phyloP scores from a whole-genome alignment of 805 yeast species.

The Torulaspora franciscae region DNA sequence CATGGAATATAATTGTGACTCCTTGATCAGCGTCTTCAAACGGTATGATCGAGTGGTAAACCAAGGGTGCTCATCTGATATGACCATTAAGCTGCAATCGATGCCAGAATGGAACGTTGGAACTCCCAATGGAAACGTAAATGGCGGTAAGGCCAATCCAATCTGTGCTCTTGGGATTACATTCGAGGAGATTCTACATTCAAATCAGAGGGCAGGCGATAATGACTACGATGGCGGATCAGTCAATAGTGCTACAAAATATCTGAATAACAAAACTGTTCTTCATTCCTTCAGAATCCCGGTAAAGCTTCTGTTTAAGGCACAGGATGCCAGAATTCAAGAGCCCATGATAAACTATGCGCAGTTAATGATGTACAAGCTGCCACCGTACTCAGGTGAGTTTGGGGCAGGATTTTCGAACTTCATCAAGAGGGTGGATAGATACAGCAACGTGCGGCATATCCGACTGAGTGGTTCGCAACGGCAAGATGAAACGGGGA shows the following conservation, averaged over 20 bases:
- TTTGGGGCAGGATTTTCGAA: slow-evolving; percentile 43
- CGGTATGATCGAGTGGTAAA: slow-evolving; percentile 30
- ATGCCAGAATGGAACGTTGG: slow-evolving; percentile 29
- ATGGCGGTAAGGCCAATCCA: slow-evolving; percentile 17
- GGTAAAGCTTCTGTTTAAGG: slow-evolving; percentile 53
- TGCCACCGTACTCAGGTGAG: slow-evolving; percentile 34
- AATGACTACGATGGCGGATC: slow-evolving; percentile 6
- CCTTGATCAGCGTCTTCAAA: slow-evolving; percentile 28
- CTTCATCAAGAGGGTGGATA: slow-evolving; percentile 57
- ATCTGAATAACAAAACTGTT: slow-evolving; percentile 36
- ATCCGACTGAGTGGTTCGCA: slow-evolving; percentile 45
- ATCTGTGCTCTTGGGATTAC: slow-evolving; percentile 30
- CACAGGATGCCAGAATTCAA: slow-evolving; percentile 46
- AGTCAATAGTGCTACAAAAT: slow-evolving; percentile 5
- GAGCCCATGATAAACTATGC: slow-evolving; percentile 61
- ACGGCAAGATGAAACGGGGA: slow-evolving; percentile 9
- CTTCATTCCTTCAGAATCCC: slow-evolving; percentile 69
- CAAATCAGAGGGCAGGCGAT: slow-evolving; percentile 10
- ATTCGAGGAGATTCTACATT: slow-evolving; percentile 29
- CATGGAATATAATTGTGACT: slow-evolving; percentile 34
- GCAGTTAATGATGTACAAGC: slow-evolving; percentile 49
- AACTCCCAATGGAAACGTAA: neutral
- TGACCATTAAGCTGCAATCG: slow-evolving; percentile 29
- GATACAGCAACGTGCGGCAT: slow-evolving; percentile 52
- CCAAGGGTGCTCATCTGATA: slow-evolving; percentile 27